These are phyloP conservation scores for Rhodocollybia butyracea DNA, from an alignment of 768 basidiomycete species.

Conservation along the genomic window DNA sequence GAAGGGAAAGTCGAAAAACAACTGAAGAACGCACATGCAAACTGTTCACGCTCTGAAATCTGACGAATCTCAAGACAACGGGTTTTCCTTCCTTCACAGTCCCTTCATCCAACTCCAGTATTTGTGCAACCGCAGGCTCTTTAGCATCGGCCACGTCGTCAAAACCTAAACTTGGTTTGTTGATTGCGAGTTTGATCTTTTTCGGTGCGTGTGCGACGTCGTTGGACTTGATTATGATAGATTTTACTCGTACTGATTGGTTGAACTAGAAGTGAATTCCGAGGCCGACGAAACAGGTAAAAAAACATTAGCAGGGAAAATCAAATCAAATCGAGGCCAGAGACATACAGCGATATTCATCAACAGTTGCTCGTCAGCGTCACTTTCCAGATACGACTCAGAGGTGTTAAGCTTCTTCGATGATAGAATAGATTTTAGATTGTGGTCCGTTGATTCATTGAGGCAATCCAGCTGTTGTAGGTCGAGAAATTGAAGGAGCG, in stretches of 20 bases:
- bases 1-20: too few relatives aligned
- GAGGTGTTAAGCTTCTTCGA: constrained; percentile 40
- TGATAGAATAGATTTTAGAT: constrained; percentile 48
- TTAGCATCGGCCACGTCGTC: constrained; percentile 56
- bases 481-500: constrained; percentile 59
- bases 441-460: constrained; percentile 56
- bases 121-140: constrained; percentile 52
- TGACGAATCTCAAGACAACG: constrained; percentile 57
- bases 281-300: neutral
- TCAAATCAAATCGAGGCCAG: neutral
- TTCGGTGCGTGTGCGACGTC: constrained; percentile 48
- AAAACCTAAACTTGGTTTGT: constrained; percentile 60
- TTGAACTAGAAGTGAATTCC: constrained; percentile 50
- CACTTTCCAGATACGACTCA: constrained; percentile 53
- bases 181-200: constrained; percentile 58
- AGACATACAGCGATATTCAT: constrained; percentile 61
- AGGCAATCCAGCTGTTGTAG: constrained; percentile 61
- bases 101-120: constrained; percentile 47
- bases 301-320: neutral
- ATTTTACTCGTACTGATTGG: constrained; percentile 61
- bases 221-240: constrained; percentile 48
- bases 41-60: constrained; percentile 66
- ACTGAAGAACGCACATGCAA: constrained; percentile 68
- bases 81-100: constrained; percentile 40
- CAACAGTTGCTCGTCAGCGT: constrained; percentile 72